phyloP scores from a whole-genome alignment of 1,284 basidiomycete genomes.

The Polyporus tsugae region DNA sequence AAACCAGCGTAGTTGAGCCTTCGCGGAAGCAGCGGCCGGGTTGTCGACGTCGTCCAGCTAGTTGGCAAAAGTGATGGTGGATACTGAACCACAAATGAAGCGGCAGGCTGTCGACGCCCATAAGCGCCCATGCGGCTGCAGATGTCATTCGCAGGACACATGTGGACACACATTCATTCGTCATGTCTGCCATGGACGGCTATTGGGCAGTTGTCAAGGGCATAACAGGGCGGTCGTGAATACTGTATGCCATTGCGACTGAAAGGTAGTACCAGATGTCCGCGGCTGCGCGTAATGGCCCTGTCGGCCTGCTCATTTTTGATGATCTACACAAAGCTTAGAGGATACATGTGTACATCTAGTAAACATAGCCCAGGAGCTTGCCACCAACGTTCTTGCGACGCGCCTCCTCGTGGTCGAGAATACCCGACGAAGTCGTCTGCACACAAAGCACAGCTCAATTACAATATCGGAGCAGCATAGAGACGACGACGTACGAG shows the following conservation, averaged over 20 bases:
- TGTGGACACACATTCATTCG: not conserved
- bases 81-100: not conserved
- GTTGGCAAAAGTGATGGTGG: not conserved
- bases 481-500: slow-evolving; percentile 54
- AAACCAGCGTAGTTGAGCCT: not conserved
- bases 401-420: slow-evolving; percentile 99
- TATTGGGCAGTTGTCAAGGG: not conserved
- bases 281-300: slow-evolving; percentile 19
- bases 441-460: slow-evolving; percentile 41
- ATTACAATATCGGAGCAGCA: not conserved
- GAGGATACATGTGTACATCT: slow-evolving; percentile 42
- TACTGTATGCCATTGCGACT: not conserved
- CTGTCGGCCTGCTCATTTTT: slow-evolving; percentile 30
- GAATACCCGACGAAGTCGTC: slow-evolving; percentile 98
- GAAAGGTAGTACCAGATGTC: not conserved
- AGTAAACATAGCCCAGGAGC: slow-evolving; percentile 87
- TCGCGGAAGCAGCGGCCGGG: not conserved
- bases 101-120: not conserved
- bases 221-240: no score
- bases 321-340: slow-evolving; percentile 29
- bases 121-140: not conserved
- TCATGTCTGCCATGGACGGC: not conserved
- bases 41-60: not conserved
- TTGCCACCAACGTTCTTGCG: slow-evolving; percentile 98
- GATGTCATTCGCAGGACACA: not conserved